Evolutionary conservation across 228 moss, liverwort and hornwort species (phyloP), one percentile per base, ranked within the genome.

Genomic region (Sphagnum magellanicum): DNA sequence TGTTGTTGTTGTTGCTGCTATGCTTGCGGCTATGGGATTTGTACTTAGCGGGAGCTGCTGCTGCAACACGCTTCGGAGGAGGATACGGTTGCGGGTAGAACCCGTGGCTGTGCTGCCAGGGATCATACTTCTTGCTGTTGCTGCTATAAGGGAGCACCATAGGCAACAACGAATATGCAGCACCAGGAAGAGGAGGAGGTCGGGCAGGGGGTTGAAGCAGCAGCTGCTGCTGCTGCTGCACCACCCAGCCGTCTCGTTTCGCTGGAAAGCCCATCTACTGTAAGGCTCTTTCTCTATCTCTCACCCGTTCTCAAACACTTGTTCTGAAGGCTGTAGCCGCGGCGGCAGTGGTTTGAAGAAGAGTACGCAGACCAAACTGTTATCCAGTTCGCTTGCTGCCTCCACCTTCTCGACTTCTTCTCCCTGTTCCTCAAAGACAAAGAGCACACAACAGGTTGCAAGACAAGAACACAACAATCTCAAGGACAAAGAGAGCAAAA

Each of bases 241-340:
- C 73, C 70, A 83, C 66, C 89, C 83, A 86, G 73, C 16, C 50
- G 47, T 86, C 86, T 67, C 83, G 81, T 73, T 86, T 83, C 50
- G 83, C 79, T 71, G 86, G 77, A 86, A 81, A 89, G 72, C 75
- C 86, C 86, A 86, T 89, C 86, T 81, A 80, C 72, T 75, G 85
- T 83, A 85, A 32, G 32, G 32, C 32, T 3, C 32, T 32, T 3
- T 32, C 64, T 48, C 15, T 49, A 63, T 65, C 63, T 75, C 67
- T 89, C 78, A 89, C 73, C 89, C 89, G 86, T 89, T 89, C 77
- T 89, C 86, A 46, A 89, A 89, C 73, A 85, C 86, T 72, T 83
- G 85, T 80, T 83, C 83, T 67, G 65, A 72, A 67, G 65, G 76
- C 59, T 48, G 72, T 71, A 59, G 72, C 70, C 79, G 79, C 75